Evolutionary conservation across 345 rosid genomes (phyloP).

Genomic region (Iberis pinnata): DNA sequence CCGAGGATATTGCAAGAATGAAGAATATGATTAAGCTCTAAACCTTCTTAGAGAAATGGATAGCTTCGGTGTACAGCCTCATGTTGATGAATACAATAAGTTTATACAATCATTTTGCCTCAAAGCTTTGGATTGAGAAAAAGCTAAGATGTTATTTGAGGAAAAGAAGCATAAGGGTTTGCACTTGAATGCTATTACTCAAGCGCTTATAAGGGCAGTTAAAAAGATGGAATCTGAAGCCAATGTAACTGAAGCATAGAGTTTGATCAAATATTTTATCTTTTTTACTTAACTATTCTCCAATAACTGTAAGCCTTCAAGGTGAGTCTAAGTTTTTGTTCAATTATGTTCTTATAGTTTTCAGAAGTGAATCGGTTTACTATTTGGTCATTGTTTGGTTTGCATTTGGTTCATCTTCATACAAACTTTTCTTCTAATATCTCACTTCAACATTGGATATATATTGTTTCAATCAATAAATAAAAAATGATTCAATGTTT

Average conservation of each 20-base stretch:
- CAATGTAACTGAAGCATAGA: conserved; percentile 16
- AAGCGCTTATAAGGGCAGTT: too few relatives aligned
- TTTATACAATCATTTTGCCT: conserved; percentile 74
- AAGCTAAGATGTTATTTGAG: conserved; percentile 53
- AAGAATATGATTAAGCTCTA: conserved; percentile 65
- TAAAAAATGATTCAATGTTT: too few relatives aligned
- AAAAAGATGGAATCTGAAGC: too few relatives aligned
- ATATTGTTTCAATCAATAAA: too few relatives aligned
- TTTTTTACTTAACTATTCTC: background rate
- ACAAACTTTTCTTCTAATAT: too few relatives aligned
- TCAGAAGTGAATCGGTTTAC: background rate
- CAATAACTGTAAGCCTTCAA: conserved; percentile 1
- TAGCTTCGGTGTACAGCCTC: conserved; percentile 52
- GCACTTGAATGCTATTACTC: conserved; percentile 21
- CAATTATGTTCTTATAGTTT: background rate
- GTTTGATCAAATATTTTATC: conserved; percentile 1
- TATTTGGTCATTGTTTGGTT: too few relatives aligned
- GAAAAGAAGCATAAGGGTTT: conserved; percentile 66
- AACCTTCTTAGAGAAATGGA: conserved; percentile 68
- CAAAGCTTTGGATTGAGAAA: conserved; percentile 68
- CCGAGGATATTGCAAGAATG: conserved; percentile 72
- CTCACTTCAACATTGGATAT: too few relatives aligned
- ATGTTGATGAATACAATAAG: conserved; percentile 66
- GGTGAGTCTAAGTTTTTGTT: background rate
- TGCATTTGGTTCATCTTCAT: background rate